Evolutionary conservation across 441 rosid genomes (phyloP), one percentile per base, ranked within the genome.

Genomic region (Theobroma grandiflorum): DNA sequence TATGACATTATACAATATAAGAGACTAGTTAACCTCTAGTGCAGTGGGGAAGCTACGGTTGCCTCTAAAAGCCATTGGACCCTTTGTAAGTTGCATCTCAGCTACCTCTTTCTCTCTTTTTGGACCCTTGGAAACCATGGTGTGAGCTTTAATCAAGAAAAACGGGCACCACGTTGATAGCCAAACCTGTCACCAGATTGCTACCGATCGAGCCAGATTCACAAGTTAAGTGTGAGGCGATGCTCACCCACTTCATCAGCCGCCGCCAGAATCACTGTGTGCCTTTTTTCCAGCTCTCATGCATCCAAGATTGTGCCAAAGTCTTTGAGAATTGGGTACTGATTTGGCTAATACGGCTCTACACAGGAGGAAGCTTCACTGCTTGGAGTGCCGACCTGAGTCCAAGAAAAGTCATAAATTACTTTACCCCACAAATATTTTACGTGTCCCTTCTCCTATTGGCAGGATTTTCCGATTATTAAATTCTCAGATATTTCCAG

Each of bases 321-420:
- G 4, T 47, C 35, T 6, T 45, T 26, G 1, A 11, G 74, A 69
- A 31, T 49, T 35, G 5, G 62, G 76, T 72, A 72, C 76, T 37
- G 3, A n/a, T 72, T 72, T 72, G 76, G 76, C 76, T 37, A 53
- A 35, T 52, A 9, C 18, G 16, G 47, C 16, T 53, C 1, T 2
- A 37, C 7, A 53, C 63, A 35, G 76, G 6, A 72, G 76, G 76
- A 72, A 72, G 76, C 76, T 72, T 72, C 76, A 53, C 11, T 72
- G 75, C 75, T 35, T 72, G 47, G 75, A 72, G 52, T 53, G 35
- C 62, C 4, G 62, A 52, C 47, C 75, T 16, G 31, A 33, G 31
- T 72, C 75, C 61, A 72, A 16, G 15, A 15, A 8, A 31, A 31
- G 43, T 31, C 59, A 12, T 18, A 2, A 35, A 9, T n/a, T 10